Percentiles rank a stretch among this genome's conserved stretches.
phyloP scores from a whole-genome alignment of 208 protist genomes.

The Tetramitus jugosus region DNA sequence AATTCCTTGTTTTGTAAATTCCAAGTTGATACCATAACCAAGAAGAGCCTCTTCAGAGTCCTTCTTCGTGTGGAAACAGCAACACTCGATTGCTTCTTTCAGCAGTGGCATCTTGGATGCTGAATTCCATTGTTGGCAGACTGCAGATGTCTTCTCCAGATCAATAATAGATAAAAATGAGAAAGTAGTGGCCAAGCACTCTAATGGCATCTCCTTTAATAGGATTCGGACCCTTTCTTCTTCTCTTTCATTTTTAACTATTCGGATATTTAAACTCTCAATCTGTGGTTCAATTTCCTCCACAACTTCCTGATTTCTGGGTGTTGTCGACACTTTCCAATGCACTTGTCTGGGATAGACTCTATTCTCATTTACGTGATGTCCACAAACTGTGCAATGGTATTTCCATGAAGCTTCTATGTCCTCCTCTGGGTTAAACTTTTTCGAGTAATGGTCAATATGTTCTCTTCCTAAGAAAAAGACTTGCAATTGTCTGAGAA shows the following conservation, averaged over 20 bases:
- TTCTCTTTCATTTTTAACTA: background rate
- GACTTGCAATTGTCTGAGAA: constrained; percentile 41
- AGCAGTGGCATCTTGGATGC: background rate
- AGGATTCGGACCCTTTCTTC: background rate
- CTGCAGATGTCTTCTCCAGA: background rate
- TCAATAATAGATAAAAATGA: background rate
- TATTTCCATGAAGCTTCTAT: background rate
- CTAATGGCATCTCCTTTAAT: background rate
- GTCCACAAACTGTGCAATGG: background rate
- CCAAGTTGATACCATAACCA: constrained; percentile 23
- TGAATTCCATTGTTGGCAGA: background rate
- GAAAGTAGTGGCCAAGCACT: background rate
- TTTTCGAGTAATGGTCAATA: background rate
- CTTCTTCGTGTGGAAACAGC: constrained; percentile 33
- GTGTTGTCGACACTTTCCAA: too few species aligned
- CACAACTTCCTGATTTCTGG: too few species aligned
- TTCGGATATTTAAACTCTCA: background rate
- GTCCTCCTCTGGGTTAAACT: constrained; percentile 1
- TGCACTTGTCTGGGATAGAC: background rate
- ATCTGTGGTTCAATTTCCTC: background rate
- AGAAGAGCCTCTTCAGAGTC: constrained; percentile 38
- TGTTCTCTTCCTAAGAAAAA: constrained; percentile 20
- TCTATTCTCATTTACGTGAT: background rate
- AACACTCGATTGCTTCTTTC: background rate
- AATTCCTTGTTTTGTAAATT: background rate